phyloP scores from a whole-genome alignment of 805 yeast genomes.

The Wickerhamiella vanderwaltii region DNA sequence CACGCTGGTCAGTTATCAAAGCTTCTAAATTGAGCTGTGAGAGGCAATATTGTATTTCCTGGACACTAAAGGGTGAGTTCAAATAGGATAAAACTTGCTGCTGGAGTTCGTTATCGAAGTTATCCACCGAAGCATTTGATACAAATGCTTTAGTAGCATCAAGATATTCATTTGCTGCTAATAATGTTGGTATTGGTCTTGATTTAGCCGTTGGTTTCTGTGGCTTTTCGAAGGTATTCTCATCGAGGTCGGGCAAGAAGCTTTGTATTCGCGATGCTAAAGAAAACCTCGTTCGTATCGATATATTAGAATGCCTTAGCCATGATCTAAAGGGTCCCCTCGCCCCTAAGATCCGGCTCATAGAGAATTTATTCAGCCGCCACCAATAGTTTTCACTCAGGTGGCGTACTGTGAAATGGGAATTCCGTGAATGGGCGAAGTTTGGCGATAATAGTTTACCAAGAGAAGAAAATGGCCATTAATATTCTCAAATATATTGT shows the following conservation, averaged over 20 bases:
- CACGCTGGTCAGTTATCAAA: constrained; percentile 3
- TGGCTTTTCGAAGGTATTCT: background rate
- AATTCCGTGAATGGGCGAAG: too few relatives aligned
- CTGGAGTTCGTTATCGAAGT: background rate
- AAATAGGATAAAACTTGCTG: background rate
- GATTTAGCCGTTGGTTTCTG: background rate
- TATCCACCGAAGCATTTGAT: background rate
- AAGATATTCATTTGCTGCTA: constrained; percentile 8
- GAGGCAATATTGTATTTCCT: constrained; percentile 2
- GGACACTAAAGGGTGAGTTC: background rate
- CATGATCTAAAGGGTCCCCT: constrained; percentile 1
- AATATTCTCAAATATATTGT: too few relatives aligned
- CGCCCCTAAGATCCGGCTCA: constrained; percentile 8
- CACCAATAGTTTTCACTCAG: background rate
- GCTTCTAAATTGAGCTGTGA: constrained; percentile 13
- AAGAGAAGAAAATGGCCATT: too few relatives aligned
- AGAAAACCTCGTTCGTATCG: background rate
- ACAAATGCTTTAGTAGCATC: constrained; percentile 11
- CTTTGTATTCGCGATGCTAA: constrained; percentile 10
- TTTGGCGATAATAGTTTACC: too few relatives aligned
- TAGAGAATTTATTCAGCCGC: constrained; percentile 1
- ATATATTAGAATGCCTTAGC: background rate
- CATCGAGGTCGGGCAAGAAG: constrained; percentile 6
- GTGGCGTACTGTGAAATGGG: too few relatives aligned
- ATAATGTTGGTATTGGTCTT: background rate